Percentiles rank a stretch among this genome's conserved stretches.
These are phyloP conservation scores for Termitomyces sp. DNA, from an alignment of 1,284 basidiomycete genomes.

Conservation along the genomic window DNA sequence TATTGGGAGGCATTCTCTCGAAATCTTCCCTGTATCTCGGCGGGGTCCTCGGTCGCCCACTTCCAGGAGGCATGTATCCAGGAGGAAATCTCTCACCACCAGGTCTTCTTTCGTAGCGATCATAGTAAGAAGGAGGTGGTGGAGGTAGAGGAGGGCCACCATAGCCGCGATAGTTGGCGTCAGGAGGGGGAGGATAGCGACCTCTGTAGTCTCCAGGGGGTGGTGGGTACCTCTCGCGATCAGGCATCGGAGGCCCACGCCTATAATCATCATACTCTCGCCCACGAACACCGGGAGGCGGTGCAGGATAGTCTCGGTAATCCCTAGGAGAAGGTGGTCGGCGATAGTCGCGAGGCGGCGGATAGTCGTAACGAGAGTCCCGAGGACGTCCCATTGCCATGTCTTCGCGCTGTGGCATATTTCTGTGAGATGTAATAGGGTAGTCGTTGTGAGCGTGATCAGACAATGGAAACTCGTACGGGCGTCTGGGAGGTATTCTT, in stretches of 20 bases:
- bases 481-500: constrained; percentile 27
- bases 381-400: constrained; percentile 39
- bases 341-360: constrained; percentile 54
- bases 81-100: constrained; percentile 33
- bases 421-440: constrained; percentile 33
- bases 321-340: constrained; percentile 60
- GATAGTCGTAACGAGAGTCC: constrained; percentile 57
- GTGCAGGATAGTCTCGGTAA: constrained; percentile 56
- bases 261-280: constrained; percentile 68
- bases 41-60: constrained; percentile 48
- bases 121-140: constrained; percentile 47
- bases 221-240: constrained; percentile 40
- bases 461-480: constrained; percentile 46
- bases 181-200: constrained; percentile 52
- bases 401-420: constrained; percentile 50
- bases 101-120: constrained; percentile 56
- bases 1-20: constrained; percentile 37
- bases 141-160: constrained; percentile 41
- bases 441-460: constrained; percentile 56
- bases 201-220: constrained; percentile 38
- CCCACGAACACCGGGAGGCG: constrained; percentile 33
- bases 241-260: constrained; percentile 45
- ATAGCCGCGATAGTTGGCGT: constrained; percentile 37
- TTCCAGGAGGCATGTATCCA: constrained; percentile 39
- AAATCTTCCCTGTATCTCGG: constrained; percentile 63